Evolutionary conservation across 2,329 filamentous ascomycete species (phyloP).

Genomic region (Fusarium beomiforme): DNA sequence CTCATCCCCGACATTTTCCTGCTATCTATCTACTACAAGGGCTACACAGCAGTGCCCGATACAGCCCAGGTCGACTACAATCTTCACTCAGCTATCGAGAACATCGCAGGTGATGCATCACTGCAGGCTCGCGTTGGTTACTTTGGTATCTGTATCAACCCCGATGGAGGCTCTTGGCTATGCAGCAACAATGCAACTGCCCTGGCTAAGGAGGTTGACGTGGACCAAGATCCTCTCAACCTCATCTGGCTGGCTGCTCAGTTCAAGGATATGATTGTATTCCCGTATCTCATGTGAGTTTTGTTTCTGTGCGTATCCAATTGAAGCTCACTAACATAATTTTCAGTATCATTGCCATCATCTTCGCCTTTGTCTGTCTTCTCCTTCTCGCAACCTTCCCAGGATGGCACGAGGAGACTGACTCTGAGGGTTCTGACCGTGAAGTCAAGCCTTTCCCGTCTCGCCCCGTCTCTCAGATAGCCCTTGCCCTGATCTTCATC

Average conservation of each 20-base stretch:
- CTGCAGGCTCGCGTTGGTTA: conserved; percentile 95
- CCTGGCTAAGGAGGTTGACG: conserved; percentile 85
- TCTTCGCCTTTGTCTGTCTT: conserved; percentile 96
- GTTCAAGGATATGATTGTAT: conserved; percentile 98
- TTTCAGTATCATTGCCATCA: conserved; percentile 90
- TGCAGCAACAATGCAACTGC: conserved; percentile 98
- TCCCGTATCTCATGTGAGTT: conserved; percentile 93
- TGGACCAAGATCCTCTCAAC: conserved; percentile 96
- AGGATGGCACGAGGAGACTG: conserved; percentile 93
- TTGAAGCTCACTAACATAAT: not conserved
- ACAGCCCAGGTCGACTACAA: conserved; percentile 92
- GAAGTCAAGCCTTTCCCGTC: conserved; percentile 96
- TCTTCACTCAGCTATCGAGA: conserved; percentile 84
- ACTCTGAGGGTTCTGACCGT: conserved; percentile 81
- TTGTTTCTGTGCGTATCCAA: not conserved
- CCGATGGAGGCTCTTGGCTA: conserved; percentile 88
- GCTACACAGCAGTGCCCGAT: conserved; percentile 82
- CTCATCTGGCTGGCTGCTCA: conserved; percentile 96
- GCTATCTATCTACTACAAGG: conserved; percentile 95
- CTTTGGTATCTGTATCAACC: conserved; percentile 96
- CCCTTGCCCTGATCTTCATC: conserved; percentile 90
- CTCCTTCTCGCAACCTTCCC: conserved; percentile 96
- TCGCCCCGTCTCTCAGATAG: conserved; percentile 89
- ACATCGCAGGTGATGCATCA: conserved; percentile 85
- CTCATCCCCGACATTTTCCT: conserved; percentile 96